Percentiles rank a stretch among this genome's conserved stretches.
These are phyloP conservation scores for Trichoderma atroviride DNA, from an alignment of 2,329 filamentous ascomycete species.

Conservation along the genomic window DNA sequence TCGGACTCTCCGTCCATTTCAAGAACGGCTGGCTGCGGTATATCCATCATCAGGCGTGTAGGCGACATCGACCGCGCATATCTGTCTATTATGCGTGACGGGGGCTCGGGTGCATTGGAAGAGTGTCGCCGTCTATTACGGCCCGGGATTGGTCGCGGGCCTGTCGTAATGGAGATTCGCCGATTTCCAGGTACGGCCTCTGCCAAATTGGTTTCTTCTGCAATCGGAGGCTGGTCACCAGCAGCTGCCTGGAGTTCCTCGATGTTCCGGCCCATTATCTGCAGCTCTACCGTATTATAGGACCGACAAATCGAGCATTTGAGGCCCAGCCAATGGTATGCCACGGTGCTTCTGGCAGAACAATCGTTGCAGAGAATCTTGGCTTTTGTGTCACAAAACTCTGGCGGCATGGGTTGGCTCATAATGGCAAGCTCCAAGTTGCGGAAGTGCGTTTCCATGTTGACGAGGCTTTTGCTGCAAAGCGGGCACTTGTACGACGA, in stretches of 20 bases:
- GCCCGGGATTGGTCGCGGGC: constrained; percentile 24
- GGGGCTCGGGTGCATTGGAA: constrained; percentile 41
- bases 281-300: constrained; percentile 69
- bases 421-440: constrained; percentile 87
- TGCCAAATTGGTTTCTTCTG: neutral
- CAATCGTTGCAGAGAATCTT: constrained; percentile 95
- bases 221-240: constrained; percentile 31
- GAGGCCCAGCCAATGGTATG: constrained; percentile 92
- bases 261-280: constrained; percentile 54
- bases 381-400: constrained; percentile 78
- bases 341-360: constrained; percentile 79
- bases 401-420: constrained; percentile 86
- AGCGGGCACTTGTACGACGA: constrained; percentile 95
- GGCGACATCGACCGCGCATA: constrained; percentile 52
- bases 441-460: constrained; percentile 95
- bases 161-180: constrained; percentile 31
- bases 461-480: constrained; percentile 93
- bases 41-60: constrained; percentile 33
- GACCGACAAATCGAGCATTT: constrained; percentile 78
- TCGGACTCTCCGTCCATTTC: constrained; percentile 52
- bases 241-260: constrained; percentile 35
- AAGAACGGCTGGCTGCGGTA: constrained; percentile 34
- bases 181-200: constrained; percentile 25
- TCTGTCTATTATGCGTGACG: constrained; percentile 43
- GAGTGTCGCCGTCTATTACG: constrained; percentile 45